Base-by-base conservation (phyloP, 305 asterid species). In the Solanum hybrid region DNA sequence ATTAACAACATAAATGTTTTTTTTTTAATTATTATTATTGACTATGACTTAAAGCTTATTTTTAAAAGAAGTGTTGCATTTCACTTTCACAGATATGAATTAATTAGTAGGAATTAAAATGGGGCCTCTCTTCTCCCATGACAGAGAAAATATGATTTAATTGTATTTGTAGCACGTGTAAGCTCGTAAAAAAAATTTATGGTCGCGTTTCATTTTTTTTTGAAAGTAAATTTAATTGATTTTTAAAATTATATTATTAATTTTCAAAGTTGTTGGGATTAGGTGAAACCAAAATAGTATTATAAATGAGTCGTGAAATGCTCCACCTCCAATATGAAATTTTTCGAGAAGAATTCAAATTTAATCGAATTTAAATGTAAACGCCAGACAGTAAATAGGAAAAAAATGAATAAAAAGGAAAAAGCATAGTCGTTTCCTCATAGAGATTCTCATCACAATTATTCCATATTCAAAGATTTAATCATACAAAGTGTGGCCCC, bases 401-500 rank as follows among this genome's bases (percentile, higher is more conserved):
- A 51, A 46, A 20, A 34, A 83, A 42, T 26, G 5, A 42, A 84
- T 51, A 33, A 64, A 31, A 11, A 31, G 75, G 76, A 51, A 84
- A 51, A 51, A 51, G 13, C 88, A 57, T 31, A 84, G 88, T 3
- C 12, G 22, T 31, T 84, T 84, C 88, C 20, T 84, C 73, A 83
- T 82, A 16, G 73, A 82, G 86, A 81, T 39, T 81, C 35, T 13
- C 36, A 37, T 40, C 16, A 84, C 75, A 84, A 87, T 74, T 74
- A 87, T 87, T 87, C 31, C 42, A 71, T 75, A 87, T 87, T 71
- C 83, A 87, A 71, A 29, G 33, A 87, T 28, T 71, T 18, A 87
- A 74, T 87, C 73, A 87, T 87, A 87, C 85, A 20, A 73, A 39
- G n/a, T 39, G 24, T 87, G 89, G 85, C 33, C 89, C 89, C 84